Base-by-base conservation (phyloP, 2,329 filamentous ascomycete genomes). In the Cordyceps pruinosa region DNA sequence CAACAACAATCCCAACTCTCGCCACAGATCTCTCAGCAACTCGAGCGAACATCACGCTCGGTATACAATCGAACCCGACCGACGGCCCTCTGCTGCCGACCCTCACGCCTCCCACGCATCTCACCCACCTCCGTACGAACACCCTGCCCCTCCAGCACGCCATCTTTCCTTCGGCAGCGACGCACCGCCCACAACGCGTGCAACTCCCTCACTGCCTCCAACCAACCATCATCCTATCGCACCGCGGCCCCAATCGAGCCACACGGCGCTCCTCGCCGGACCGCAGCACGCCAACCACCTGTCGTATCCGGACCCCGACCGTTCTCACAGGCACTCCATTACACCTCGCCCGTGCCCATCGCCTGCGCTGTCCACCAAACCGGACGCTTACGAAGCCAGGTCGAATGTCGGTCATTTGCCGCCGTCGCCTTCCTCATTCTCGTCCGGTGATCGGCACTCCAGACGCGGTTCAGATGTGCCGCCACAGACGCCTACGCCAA, bases 1-100 rank as follows among this genome's bases (percentile, higher is more conserved):
- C 19, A 32, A n/a, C 25, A 21, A 23, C 12, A 69, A 72, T 17
- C 63, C 68, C 42, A 62, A 61, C 49, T 59, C 69, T 55, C 81
- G 83, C 21, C 80, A 79, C 4, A 79, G 84, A 45, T 87, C 84
- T 6, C 73, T 78, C 34, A 87, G 84, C 66, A 83, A 82, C 64
- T 79, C 81, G 49, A 83, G 79, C 62, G 72, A 78, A 17, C 77
- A 79, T 30, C 72, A 74, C 12, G 64, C 69, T 19, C 73, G 72
- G 2, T 80, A 76, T 58, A 65, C 66, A 19, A 61, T 60, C 15
- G 76, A 76, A 28, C 64, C 71, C 8, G 69, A 72, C 37, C 74
- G 79, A 26, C 74, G 78, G 30, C 76, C 77, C 7, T 79, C 79
- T 19, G 73, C 66, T n/a, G 71, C 72, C 13, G 79, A 80, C 30